Evolutionary conservation across 768 basidiomycete species (phyloP), one percentile per base, ranked within the genome.

Genomic region (Tricholoma matsutake): DNA sequence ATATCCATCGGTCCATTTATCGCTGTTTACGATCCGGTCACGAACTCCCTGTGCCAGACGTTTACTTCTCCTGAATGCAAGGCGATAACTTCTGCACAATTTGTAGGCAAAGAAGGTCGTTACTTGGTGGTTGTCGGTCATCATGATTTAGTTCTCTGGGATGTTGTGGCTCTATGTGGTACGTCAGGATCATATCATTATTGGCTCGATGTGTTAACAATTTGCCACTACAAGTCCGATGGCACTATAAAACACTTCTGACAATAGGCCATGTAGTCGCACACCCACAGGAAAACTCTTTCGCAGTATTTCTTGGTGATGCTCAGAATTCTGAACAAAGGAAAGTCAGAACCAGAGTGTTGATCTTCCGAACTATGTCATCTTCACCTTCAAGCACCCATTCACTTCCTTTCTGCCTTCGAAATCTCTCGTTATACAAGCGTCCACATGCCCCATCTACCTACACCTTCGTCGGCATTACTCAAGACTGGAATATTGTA

Each of bases 71-170:
- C 85, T 39, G 85, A 84, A 61, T 85, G 82, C 58, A 73, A 72
- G 61, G 71, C 65, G 20, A 77, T 79, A 28, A 72, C 67, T 22
- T 79, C 77, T 35, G 76, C 79, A 22, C 79, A 83, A 53, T 97
- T 96, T 68, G 75, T 94, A 32, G 93, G 94, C 2, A 69, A 67
- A 22, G 79, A 78, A 39, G 88, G 91, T n/a, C 85, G 90, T 56
- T 90, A 87, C 74, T 69, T 97, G 28, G 86, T 81, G 13, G 79
- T 86, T 60, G 69, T 73, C 1, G 83, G 85, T 20, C 68, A 69
- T 11, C 71, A 73, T 52, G 81, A 82, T 54, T 66, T 92, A 29
- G 76, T 83, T 45, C 70, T 92, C 52, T 94, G 92, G 92, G 89
- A 94, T 72, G 72, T 94, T 31, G 69, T 92, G 51, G 69, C 76